Evolutionary conservation across 768 basidiomycete genomes (phyloP), one percentile per base, ranked within the genome.

Genomic region (Lactarius trivialis): DNA sequence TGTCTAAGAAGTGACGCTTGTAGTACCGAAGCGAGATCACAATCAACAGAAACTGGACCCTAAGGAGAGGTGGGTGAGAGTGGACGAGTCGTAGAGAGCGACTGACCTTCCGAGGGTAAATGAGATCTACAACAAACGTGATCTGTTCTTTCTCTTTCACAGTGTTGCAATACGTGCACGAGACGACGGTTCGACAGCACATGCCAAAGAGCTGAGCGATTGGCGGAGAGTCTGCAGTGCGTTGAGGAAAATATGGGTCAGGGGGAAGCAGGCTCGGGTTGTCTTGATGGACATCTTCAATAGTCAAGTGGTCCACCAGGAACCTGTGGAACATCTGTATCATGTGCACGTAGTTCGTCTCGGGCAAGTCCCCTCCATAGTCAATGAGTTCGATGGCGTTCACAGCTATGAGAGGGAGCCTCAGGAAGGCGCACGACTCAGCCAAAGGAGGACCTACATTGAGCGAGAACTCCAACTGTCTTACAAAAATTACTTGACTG

Each of bases 401-500:
- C 45, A 82, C 78, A 28, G 78, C 88, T 90, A 59, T 19, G 24
- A 36, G 28, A 28, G 2, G 8, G 75, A 74, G 76, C 56, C 14
- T 54, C 36, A 56, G 50, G 30, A n/a, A 7, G 26, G 7, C 19
- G 56, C 24, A 36, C 43, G 51, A 30, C 55, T 15, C 5, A n/a
- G 11, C n/a, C 7, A 48, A 41, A 32, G 37, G 9, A 30, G 28
- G 41, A 68, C 73, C 55, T 68, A 94, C 94, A 85, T 74, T 94
- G 92, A 7, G 92, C 89, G 34, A 94, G 81, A 3, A 91, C 86
- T 19, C 91, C 88, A 50, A 98, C 90, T 2, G 93, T 89, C 73
- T 93, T 89, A 72, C 94, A 98, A 69, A 98, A 99, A 73, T 99
- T 99, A 73, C 89, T 94, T 6, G 94, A 85, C 72, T 98, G 96